These are phyloP conservation scores for Curvularia lunata DNA, from an alignment of 2,329 filamentous ascomycete species.

Conservation along the genomic window DNA sequence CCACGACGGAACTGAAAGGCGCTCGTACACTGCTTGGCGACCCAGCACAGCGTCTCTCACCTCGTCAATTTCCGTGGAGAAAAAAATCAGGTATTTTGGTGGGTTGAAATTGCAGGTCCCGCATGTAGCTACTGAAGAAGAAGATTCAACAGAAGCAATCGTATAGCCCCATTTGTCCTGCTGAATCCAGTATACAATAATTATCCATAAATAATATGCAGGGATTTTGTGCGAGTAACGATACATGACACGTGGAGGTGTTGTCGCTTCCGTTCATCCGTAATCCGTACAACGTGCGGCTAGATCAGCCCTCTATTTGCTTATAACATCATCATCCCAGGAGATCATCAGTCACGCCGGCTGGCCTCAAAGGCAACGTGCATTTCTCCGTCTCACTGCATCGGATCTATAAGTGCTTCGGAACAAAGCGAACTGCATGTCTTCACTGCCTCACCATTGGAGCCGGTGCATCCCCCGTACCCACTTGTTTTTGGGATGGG, in stretches of 20 bases:
- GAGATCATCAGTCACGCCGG: not conserved
- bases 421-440: not conserved
- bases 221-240: not conserved
- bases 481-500: not conserved
- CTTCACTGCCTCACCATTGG: not conserved
- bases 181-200: not conserved
- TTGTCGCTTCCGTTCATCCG: not conserved
- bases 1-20: not conserved
- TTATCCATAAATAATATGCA: not conserved
- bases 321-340: not conserved
- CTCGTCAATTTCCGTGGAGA: not conserved
- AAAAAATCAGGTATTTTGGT: too few relatives aligned
- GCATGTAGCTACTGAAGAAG: not conserved
- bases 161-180: not conserved
- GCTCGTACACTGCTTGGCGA: not conserved
- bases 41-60: not conserved
- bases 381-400: not conserved
- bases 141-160: not conserved
- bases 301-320: not conserved
- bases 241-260: not conserved
- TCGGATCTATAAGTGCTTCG: slow-evolving; percentile 1
- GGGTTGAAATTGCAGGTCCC: not conserved
- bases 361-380: not conserved
- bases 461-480: slow-evolving; percentile 1
- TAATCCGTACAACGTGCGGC: not conserved